Conservation (phyloP, 257 asterid species). For the Galeopsis tetrahit region DNA sequence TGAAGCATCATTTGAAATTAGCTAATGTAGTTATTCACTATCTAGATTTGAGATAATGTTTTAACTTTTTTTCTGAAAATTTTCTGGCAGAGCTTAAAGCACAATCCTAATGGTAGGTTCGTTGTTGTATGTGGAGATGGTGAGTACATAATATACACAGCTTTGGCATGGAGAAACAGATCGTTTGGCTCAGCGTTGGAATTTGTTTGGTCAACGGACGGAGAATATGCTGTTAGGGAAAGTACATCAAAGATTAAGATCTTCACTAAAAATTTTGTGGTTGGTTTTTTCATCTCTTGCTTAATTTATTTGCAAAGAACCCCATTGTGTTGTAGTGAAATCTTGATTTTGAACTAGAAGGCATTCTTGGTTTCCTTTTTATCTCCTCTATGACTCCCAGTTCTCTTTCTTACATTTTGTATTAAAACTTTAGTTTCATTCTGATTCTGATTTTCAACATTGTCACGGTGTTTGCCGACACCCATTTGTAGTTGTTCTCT, state of each 20-base stretch:
- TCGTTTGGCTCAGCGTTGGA: slow-evolving; percentile 97
- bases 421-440: background rate
- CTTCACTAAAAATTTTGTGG: slow-evolving; percentile 82
- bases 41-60: slow-evolving; percentile 14
- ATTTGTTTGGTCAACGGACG: slow-evolving; percentile 96
- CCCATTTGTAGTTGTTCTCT: slow-evolving; percentile 1
- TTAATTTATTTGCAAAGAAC: background rate
- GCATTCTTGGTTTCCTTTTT: slow-evolving; percentile 8
- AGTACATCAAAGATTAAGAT: slow-evolving; percentile 91
- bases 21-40: slow-evolving; percentile 25
- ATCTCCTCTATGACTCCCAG: background rate
- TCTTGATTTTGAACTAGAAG: background rate
- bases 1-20: slow-evolving; percentile 28
- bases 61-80: slow-evolving; percentile 35
- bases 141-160: slow-evolving; percentile 92
- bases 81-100: slow-evolving; percentile 82
- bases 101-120: slow-evolving; percentile 96
- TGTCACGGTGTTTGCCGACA: background rate
- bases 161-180: slow-evolving; percentile 98
- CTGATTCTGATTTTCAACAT: slow-evolving; percentile 15
- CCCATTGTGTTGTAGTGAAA: slow-evolving; percentile 8
- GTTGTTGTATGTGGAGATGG: slow-evolving; percentile 99
- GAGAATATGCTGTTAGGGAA: slow-evolving; percentile 98
- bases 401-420: slow-evolving; percentile 12
- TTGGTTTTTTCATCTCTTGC: slow-evolving; percentile 38